Percentiles rank a stretch among this genome's conserved stretches.
Conservation (phyloP, 2,329 filamentous ascomycete species). For the Passalora sequoiae region DNA sequence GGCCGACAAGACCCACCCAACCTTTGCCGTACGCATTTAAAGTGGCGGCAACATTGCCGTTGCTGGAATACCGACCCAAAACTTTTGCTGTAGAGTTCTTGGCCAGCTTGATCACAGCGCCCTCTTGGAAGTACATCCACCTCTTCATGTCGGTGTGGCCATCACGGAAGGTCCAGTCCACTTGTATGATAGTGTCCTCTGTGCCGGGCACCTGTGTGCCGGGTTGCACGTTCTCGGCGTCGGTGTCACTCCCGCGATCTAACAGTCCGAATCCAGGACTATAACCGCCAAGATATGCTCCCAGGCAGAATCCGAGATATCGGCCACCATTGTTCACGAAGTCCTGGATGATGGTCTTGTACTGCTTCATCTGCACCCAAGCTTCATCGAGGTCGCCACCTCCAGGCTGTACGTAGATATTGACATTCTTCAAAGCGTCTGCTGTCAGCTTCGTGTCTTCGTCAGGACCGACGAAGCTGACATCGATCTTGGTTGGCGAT, state of each 20-base stretch:
- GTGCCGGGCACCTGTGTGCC: slow-evolving; percentile 16
- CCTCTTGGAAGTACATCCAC: slow-evolving; percentile 25
- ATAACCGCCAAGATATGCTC: slow-evolving; percentile 21
- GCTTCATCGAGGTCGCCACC: slow-evolving; percentile 18
- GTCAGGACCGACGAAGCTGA: slow-evolving; percentile 18
- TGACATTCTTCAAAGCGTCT: slow-evolving; percentile 12
- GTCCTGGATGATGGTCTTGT: slow-evolving; percentile 13
- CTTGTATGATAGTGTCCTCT: slow-evolving; percentile 21
- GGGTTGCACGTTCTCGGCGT: slow-evolving; percentile 10
- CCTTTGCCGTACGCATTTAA: slow-evolving; percentile 19
- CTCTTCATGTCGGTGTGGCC: slow-evolving; percentile 14
- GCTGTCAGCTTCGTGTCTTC: slow-evolving; percentile 16
- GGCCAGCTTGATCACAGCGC: slow-evolving; percentile 12
- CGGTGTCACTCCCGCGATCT: slow-evolving; percentile 12
- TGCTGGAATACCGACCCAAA: slow-evolving; percentile 20
- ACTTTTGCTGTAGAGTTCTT: slow-evolving; percentile 13
- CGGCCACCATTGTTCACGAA: slow-evolving; percentile 20
- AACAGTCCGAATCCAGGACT: slow-evolving; percentile 18
- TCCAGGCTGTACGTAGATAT: slow-evolving; percentile 21
- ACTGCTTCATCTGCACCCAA: slow-evolving; percentile 15
- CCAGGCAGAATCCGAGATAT: slow-evolving; percentile 24
- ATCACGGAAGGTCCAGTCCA: slow-evolving; percentile 20
- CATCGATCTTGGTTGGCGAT: slow-evolving; percentile 14
- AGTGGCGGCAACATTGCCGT: slow-evolving; percentile 17
- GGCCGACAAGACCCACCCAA: slow-evolving; percentile 21